These are phyloP conservation scores for Trifolium pratense DNA, from an alignment of 306 rosid genomes.

Conservation along the genomic window DNA sequence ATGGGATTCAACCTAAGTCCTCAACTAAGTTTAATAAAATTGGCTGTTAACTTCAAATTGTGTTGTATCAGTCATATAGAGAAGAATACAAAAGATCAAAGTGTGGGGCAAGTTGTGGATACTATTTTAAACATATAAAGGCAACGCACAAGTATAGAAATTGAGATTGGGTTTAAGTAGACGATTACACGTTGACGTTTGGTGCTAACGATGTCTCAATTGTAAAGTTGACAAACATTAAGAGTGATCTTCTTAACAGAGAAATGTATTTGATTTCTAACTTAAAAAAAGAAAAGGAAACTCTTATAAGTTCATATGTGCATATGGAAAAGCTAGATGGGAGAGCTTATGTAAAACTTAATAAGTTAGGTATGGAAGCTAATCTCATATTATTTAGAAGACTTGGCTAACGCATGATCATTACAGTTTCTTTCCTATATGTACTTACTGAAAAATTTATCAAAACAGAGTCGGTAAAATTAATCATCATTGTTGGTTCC, in stretches of 20 bases:
- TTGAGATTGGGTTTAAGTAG: neutral
- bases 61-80: neutral
- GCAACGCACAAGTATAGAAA: constrained; percentile 13
- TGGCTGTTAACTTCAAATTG: neutral
- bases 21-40: neutral
- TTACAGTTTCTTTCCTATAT: neutral
- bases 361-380: neutral
- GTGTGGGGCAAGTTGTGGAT: neutral
- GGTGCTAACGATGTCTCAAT: neutral
- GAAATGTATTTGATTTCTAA: neutral
- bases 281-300: neutral
- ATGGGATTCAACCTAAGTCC: neutral
- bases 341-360: neutral
- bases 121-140: constrained; percentile 27
- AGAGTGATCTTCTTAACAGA: neutral
- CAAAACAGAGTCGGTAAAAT: neutral
- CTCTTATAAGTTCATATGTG: neutral
- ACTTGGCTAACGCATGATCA: neutral
- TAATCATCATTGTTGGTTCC: neutral
- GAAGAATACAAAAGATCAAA: constrained; percentile 5
- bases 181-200: constrained; percentile 5
- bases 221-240: neutral
- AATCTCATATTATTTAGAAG: neutral
- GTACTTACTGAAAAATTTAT: neutral
- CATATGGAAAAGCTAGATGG: neutral